phyloP scores from a whole-genome alignment of 2,329 filamentous ascomycete genomes.

The Talaromyces marneffei region DNA sequence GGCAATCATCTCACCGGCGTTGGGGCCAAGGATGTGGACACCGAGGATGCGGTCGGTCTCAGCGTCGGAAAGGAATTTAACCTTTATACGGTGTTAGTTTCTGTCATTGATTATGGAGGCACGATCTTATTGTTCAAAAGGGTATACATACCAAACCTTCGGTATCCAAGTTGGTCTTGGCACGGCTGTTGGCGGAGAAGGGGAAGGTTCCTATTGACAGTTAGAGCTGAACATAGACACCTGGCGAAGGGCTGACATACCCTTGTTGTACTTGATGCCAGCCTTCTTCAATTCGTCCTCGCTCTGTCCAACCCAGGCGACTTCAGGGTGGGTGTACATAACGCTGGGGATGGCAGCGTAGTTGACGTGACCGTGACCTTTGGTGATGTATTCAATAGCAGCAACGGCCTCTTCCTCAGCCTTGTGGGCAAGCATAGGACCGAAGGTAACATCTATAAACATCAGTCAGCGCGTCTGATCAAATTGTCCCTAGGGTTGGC shows the following conservation, averaged over 20 bases:
- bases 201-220: conserved; percentile 73
- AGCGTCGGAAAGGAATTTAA: conserved; percentile 94
- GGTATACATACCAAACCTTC: conserved; percentile 58
- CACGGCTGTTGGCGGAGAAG: conserved; percentile 95
- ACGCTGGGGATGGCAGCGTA: conserved; percentile 95
- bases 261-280: conserved; percentile 75
- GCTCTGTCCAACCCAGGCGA: conserved; percentile 96
- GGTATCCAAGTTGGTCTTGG: conserved; percentile 96
- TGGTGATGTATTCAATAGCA: conserved; percentile 93
- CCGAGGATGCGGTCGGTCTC: conserved; percentile 95
- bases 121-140: neutral
- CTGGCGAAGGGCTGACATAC: conserved; percentile 3
- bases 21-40: conserved; percentile 92
- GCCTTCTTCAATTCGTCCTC: conserved; percentile 91
- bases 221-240: neutral
- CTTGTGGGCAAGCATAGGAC: conserved; percentile 98
- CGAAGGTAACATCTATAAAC: conserved; percentile 62
- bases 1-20: conserved; percentile 98
- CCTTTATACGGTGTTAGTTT: conserved; percentile 31
- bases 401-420: conserved; percentile 97
- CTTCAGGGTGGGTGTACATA: conserved; percentile 99
- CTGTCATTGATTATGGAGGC: neutral
- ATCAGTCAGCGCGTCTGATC: neutral
- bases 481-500: conserved; percentile 33
- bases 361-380: conserved; percentile 97